A percentile compares a stretch with the other conserved stretches of the same genome.
Evolutionary conservation across 129 eudicot species (phyloP).

Genomic region (Dittrichia graveolens): DNA sequence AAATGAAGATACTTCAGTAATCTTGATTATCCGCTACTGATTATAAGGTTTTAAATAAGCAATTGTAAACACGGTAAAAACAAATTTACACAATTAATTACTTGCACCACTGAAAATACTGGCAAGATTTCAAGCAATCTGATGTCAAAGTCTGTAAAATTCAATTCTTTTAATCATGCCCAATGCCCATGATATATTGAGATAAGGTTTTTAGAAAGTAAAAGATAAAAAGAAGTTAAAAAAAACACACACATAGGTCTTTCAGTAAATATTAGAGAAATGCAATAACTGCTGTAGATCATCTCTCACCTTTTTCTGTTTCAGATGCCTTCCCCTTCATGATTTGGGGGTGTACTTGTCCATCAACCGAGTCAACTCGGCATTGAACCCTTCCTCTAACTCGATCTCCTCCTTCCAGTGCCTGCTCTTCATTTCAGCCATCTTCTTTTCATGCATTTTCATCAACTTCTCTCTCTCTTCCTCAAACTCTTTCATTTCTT

Average conservation of each 20-base stretch:
- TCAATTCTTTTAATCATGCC: too few species aligned
- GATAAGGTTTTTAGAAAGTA: too few species aligned
- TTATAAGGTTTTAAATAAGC: too few species aligned
- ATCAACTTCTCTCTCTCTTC: constrained; percentile 57
- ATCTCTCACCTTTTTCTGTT: constrained; percentile 5
- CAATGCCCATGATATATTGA: too few species aligned
- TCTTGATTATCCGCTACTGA: too few species aligned
- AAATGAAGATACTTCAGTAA: too few species aligned
- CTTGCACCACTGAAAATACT: too few species aligned
- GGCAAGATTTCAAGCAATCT: too few species aligned
- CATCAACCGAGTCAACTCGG: constrained; percentile 45
- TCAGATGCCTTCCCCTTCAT: constrained; percentile 20
- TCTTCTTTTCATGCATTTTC: constrained; percentile 42
- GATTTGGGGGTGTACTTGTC: constrained; percentile 47
- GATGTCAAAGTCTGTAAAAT: too few species aligned
- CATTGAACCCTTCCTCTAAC: constrained; percentile 55
- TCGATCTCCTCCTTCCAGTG: constrained; percentile 46
- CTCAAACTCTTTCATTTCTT: constrained; percentile 53
- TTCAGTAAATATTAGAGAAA: neutral
- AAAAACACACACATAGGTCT: neutral
- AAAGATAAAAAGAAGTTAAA: neutral
- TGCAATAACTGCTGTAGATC: neutral
- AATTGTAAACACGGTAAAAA: too few species aligned
- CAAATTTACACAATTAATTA: too few species aligned
- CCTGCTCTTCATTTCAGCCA: constrained; percentile 45